Base-by-base conservation (phyloP, 1,284 basidiomycete species). In the Leccinum huronense region DNA sequence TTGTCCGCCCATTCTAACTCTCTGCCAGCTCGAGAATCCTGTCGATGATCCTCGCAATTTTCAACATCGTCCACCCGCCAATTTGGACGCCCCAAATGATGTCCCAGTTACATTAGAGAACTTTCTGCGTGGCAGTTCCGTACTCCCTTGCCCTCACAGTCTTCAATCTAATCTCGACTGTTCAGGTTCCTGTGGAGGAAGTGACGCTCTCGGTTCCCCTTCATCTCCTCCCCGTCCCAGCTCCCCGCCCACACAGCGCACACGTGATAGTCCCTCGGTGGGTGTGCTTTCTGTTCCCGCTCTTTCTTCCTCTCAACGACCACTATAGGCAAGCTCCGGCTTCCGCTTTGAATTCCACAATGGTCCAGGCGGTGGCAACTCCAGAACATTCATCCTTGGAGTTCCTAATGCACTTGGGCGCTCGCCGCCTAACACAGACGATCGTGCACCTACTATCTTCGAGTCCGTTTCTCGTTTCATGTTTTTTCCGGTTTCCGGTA, bases 1-100 rank as follows among this genome's bases (percentile, higher is more conserved):
- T 27, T 19, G 7, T 55, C 19, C 7, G 1, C 40, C 9, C 11
- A 7, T 16, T n/a, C 59, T 59, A 30, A 61, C 53, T 11, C 54
- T 57, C 34, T 27, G 62, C 8, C 75, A 92, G 90, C 85, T 92
- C 71, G 90, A 92, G 72, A 83, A 89, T 73, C 79, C 85, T 14
- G 72, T 78, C 60, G 87, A 92, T 70, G 89, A 93, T 78, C 90
- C 91, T 40, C 85, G 91, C 60, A 76, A 81, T 57, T 90, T 88
- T 72, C 81, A 82, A 45, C 70, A 71, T 51, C 70, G 67, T 19
- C 71, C 67, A 3, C 70, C 58, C 38, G 71, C 68, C 55, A 74
- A 68, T 60, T 61, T 70, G 51, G 79, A 71, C 13, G 77, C 75
- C 45, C 79, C 76, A 45, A 67, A 66, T 0, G 54, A 79, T 48